phyloP scores from a whole-genome alignment of 2,329 filamentous ascomycete species.

The Scedosporium apiospermum region DNA sequence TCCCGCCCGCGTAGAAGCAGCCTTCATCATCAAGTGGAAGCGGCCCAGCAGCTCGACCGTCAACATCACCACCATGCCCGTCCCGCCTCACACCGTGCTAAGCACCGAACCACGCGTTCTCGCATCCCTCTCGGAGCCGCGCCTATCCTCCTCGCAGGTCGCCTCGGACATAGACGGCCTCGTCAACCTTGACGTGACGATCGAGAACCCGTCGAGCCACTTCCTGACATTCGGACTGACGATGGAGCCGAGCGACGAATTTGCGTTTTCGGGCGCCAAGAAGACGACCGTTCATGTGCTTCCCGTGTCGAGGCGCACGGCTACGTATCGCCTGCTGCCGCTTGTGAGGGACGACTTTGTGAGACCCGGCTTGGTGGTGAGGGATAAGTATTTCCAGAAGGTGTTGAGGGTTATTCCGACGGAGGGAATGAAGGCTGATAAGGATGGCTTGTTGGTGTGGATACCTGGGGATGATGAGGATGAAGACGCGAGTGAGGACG shows the following conservation, averaged over 20 bases:
- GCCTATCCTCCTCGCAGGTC: conserved; percentile 13
- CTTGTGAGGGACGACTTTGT: conserved; percentile 59
- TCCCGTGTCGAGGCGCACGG: conserved; percentile 64
- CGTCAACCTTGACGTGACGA: conserved; percentile 46
- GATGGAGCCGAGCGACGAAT: conserved; percentile 88
- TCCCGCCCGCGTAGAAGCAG: conserved; percentile 63
- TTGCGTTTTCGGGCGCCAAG: conserved; percentile 88
- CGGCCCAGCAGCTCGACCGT: conserved; percentile 32
- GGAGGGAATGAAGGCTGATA: conserved; percentile 57
- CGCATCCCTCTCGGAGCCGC: conserved; percentile 40
- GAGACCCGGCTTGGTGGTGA: conserved; percentile 62
- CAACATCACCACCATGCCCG: conserved; percentile 60
- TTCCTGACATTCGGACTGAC: conserved; percentile 86
- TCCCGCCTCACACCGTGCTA: conserved; percentile 73
- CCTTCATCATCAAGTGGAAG: conserved; percentile 69
- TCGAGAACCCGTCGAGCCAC: conserved; percentile 92
- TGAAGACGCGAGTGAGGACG: conserved; percentile 12
- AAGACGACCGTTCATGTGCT: conserved; percentile 69
- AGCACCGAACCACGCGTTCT: conserved; percentile 82
- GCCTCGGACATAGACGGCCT: conserved; percentile 20
- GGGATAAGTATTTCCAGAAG: conserved; percentile 92
- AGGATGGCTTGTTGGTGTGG: conserved; percentile 56
- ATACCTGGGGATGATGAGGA: conserved; percentile 31
- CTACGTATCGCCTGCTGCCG: conserved; percentile 68
- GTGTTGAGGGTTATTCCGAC: conserved; percentile 72